Base-by-base conservation (phyloP, 1,284 basidiomycete genomes). In the Moniliophthora roreri region DNA sequence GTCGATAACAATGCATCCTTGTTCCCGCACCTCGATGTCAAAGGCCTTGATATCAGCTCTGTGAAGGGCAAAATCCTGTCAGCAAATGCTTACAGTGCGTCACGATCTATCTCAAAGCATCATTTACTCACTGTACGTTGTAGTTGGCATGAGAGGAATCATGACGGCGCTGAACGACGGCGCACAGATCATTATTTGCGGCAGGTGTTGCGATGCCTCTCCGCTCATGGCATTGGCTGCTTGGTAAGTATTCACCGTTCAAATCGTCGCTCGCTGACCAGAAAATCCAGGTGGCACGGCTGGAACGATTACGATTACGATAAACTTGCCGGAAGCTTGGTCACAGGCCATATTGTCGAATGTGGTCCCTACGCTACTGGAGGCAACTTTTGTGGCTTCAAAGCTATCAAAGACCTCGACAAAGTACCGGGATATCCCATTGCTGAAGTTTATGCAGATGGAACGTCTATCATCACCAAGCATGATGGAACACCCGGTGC, bases 311-410 rank as follows among this genome's bases (percentile, higher is more conserved):
- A 50, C n/a, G 54, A 60, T 8, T 58, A 61, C 20, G 56, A 60
- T 24, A 53, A 57, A 41, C 58, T 63, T 32, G 60, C 62, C 10
- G 52, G 54, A 18, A 58, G 59, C 32, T 54, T 63, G 13, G 48
- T 63, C 2, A 61, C 62, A 4, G 62, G 62, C 13, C 61, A 63
- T 49, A 55, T 62, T 16, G 60, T 58, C 23, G 61, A 62, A 40
- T 62, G 62, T 32, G 58, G 59, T n/a, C 52, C 60, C n/a, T 63
- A 63, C 36, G 54, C 56, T 18, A 63, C 60, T 8, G 62, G 60
- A 5, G 62, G 62, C 1, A 63, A 63, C 48, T 63, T 63, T 23
- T 53, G 46, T 18, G 60, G 57, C 23, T 63, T 63, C 53, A 58
- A 55, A 23, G 11, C 50, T 13, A 47, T 58, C 11, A 39, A 48